Evolutionary conservation across 768 basidiomycete species (phyloP), one percentile per base, ranked within the genome.

Genomic region (Cantharellus cinnabarinus): DNA sequence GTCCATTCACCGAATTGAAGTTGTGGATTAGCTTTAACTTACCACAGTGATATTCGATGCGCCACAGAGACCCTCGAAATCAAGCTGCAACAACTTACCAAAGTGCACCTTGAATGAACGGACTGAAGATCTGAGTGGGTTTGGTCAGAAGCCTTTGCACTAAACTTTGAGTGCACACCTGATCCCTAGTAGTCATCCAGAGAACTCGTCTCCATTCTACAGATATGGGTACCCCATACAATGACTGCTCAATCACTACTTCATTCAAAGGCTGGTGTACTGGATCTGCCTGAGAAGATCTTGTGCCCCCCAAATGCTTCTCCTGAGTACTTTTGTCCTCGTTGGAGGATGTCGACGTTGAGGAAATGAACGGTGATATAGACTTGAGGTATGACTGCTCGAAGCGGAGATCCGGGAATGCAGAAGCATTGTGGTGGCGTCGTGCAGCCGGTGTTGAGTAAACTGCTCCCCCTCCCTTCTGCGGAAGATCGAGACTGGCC

Each of bases 371-470:
- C 3, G 64, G 64, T 37, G 56, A 57, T 56, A 66, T 61, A n/a
- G 62, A 63, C 2, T 57, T 38, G 15, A 66, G 58, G 48, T 65
- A 63, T 3, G 62, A 58, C 42, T 66, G 64, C 50, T 66, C 65
- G 54, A 61, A 65, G 5, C 65, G 59, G n/a, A 66, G 57, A 44
- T 66, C 65, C 14, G 65, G 65, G 34, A 66, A 60, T 14, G 62
- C 59, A 29, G 20, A 29, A 29, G 20, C 20, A 29, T 29, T 29
- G 20, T 29, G 20, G 20, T 29, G 20, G 20, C 20, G 20, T 29
- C 20, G 20, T 29, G 20, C 20, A 29, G 20, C 20, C 20, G 20
- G 20, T 29, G 20, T 29, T 29, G 20, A 29, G 20, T 29, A 29
- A 29, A 29, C 20, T 29, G 20, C 20, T 29, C 20, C 20, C 20